Percentiles rank a stretch among this genome's conserved stretches.
phyloP scores from a whole-genome alignment of 805 yeast genomes.

The Lipomyces yamanashiensis region DNA sequence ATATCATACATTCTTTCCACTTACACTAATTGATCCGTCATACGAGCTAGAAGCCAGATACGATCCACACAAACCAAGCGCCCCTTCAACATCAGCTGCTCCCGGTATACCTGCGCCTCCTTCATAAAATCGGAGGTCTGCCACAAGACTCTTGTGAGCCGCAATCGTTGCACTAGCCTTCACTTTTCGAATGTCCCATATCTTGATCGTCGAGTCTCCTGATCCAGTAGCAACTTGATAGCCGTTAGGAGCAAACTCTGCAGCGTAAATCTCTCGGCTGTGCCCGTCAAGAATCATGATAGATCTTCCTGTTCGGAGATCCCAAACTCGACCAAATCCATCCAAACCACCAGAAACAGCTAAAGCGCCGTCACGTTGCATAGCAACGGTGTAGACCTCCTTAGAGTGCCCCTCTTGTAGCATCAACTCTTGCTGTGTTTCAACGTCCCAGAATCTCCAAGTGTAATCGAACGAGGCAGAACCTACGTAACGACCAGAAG shows the following conservation, averaged over 20 bases:
- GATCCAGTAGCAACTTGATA: conserved; percentile 79
- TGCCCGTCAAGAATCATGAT: conserved; percentile 69
- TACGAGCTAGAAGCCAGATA: conserved; percentile 67
- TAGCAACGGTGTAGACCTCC: conserved; percentile 63
- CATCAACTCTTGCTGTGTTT: conserved; percentile 54
- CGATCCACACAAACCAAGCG: conserved; percentile 49
- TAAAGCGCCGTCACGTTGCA: conserved; percentile 77
- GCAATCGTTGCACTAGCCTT: conserved; percentile 57
- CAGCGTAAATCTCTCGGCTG: conserved; percentile 66
- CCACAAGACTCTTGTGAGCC: conserved; percentile 74
- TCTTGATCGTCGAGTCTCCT: conserved; percentile 75
- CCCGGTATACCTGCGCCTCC: conserved; percentile 38
- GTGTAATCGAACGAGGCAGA: conserved; percentile 83
- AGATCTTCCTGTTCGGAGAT: conserved; percentile 74
- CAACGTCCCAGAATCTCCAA: conserved; percentile 86
- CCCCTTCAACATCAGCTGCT: conserved; percentile 43
- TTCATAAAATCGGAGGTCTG: conserved; percentile 62
- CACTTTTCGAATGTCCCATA: conserved; percentile 82
- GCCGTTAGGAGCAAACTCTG: conserved; percentile 80
- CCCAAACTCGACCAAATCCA: conserved; percentile 79
- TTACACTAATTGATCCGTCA: conserved; percentile 63
- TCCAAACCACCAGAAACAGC: conserved; percentile 80
- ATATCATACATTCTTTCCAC: neutral
- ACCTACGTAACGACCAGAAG: conserved; percentile 59
- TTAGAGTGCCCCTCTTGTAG: conserved; percentile 87